These are phyloP conservation scores for Leishmania mexicana DNA, from an alignment of 208 protist species.

Conservation along the genomic window DNA sequence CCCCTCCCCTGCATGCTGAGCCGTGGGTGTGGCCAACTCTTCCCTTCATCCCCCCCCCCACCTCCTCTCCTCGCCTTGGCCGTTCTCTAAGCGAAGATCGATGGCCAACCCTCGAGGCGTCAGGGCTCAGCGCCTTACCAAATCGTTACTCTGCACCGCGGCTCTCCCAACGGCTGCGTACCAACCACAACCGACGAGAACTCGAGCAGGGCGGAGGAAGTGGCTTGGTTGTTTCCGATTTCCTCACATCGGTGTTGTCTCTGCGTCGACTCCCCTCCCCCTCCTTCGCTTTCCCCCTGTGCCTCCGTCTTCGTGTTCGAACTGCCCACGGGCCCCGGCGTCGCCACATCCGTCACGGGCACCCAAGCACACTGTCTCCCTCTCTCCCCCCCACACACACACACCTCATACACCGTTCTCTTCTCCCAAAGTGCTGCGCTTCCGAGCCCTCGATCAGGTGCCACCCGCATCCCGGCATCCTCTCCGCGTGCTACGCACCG, in stretches of 20 bases:
- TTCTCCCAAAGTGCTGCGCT: constrained; percentile 4
- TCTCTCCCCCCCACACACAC: constrained; percentile 5
- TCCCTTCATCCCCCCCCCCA: neutral
- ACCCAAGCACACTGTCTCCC: neutral
- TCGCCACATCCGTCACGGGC: neutral
- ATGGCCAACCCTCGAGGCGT: neutral
- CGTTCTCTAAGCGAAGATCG: neutral
- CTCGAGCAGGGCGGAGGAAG: too few species aligned
- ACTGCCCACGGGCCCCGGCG: neutral
- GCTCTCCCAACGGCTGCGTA: too few species aligned
- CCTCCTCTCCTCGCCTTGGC: neutral
- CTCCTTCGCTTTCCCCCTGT: neutral
- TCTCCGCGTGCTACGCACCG: neutral
- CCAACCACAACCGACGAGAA: too few species aligned
- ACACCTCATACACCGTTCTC: neutral
- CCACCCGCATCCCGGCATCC: constrained; percentile 7
- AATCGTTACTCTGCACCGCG: too few species aligned
- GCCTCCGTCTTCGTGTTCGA: neutral
- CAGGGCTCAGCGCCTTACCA: neutral
- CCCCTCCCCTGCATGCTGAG: neutral
- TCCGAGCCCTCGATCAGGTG: constrained; percentile 15
- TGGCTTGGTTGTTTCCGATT: too few species aligned
- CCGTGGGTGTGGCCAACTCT: too few species aligned
- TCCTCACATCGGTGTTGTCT: neutral
- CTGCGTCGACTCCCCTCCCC: neutral